These are phyloP conservation scores for Apophysomyces elegans DNA, from an alignment of 371 early-diverging fungal species.

Conservation along the genomic window DNA sequence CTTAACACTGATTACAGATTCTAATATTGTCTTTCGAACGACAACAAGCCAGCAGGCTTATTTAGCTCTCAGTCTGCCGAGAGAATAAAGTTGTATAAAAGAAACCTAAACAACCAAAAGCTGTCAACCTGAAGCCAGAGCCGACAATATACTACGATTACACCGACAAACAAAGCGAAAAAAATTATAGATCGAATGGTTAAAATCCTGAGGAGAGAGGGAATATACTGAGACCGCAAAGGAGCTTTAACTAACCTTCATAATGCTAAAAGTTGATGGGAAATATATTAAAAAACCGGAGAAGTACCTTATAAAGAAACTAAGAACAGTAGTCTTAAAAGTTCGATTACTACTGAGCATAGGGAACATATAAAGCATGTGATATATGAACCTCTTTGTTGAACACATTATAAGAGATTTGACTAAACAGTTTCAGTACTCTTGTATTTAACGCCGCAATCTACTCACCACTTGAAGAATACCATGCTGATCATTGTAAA, in stretches of 20 bases:
- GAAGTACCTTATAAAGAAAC: not conserved
- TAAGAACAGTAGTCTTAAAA: constrained; percentile 10
- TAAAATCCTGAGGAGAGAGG: not conserved
- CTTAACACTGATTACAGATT: constrained; percentile 10
- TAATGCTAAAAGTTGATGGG: constrained; percentile 1
- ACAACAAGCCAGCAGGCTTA: not conserved
- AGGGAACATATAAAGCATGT: no score
- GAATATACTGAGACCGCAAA: not conserved
- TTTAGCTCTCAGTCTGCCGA: constrained; percentile 2
- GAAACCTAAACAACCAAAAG: not conserved
- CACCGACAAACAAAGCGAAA: not conserved
- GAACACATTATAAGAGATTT: no score
- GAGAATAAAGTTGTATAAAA: not conserved
- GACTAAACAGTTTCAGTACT: no score
- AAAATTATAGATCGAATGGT: constrained; percentile 11
- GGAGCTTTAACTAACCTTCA: not conserved
- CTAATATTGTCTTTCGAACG: constrained; percentile 11
- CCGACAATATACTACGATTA: not conserved
- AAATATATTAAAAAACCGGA: not conserved
- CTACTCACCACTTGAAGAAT: not conserved
- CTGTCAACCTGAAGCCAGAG: not conserved
- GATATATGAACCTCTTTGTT: no score
- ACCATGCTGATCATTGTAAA: no score
- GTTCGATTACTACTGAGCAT: not conserved
- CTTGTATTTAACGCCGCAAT: not conserved